Base-by-base conservation (phyloP, 2,329 filamentous ascomycete genomes). In the Fusarium buxicola region DNA sequence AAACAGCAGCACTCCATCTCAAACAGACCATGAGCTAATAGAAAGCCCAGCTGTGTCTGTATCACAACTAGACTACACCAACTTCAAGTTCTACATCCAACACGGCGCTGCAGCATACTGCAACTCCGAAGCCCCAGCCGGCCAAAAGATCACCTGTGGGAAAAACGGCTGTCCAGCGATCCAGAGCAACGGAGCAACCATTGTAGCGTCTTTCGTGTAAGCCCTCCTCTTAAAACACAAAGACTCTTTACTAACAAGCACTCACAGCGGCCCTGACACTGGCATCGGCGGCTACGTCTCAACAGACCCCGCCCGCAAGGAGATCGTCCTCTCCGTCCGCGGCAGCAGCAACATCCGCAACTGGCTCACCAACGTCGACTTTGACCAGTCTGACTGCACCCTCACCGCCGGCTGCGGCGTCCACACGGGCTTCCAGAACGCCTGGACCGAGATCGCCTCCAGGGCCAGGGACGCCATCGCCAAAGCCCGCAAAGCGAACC, bases 301-400 rank as follows among this genome's bases (percentile, higher is more conserved):
- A 24, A 74, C 80, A 18, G 86, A 89, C 70, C 61, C 76, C 15
- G 71, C 70, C 21, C 80, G 78, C 61, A 66, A 79, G 51, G 77
- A 85, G 55, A 86, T 91, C 57, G 83, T 90, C 43, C 72, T 89
- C 36, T 80, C 85, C 28, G 80, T 88, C 75, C 83, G 86, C 35
- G 89, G 89, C 64, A 85, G 83, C 45, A 73, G 75, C 57, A 85
- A 83, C 38, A 66, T 88, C 58, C 81, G 81, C 47, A 90, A 90
- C 79, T 89, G 82, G 81, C 78, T 89, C 65, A 79, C 84, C 48
- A 83, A 90, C 59, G n/a, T 78, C 53, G 46, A 74, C 53, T 78
- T 78, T 39, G 43, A 27, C 47, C 72, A 65, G 24, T 58, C 58
- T 3, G 58, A 63, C 60, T 78, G 75, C 53, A 58, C 61, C 71